These are phyloP conservation scores for Pachysolen tannophilus DNA, from an alignment of 805 yeast genomes.

Conservation along the genomic window DNA sequence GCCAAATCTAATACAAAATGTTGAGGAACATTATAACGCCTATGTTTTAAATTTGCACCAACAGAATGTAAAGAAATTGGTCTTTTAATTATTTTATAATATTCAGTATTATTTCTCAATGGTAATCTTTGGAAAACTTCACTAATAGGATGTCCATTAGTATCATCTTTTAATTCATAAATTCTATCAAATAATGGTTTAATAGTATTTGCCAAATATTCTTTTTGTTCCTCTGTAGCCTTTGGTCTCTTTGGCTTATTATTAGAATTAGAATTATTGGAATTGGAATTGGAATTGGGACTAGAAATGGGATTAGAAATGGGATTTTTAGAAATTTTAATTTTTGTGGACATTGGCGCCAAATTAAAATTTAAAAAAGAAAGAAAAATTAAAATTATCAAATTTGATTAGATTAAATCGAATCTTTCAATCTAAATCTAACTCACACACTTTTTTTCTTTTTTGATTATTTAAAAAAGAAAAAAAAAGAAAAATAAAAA, in stretches of 20 bases:
- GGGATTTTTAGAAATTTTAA: too few species aligned
- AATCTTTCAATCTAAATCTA: too few species aligned
- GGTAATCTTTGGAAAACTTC: slow-evolving; percentile 64
- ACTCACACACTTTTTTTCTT: too few species aligned
- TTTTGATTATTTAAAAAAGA: too few species aligned
- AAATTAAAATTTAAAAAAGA: too few species aligned
- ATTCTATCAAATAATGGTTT: slow-evolving; percentile 8
- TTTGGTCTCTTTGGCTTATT: slow-evolving; percentile 7
- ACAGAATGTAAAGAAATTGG: slow-evolving; percentile 82
- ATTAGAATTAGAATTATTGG: too few species aligned
- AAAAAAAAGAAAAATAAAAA: too few species aligned
- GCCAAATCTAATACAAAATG: slow-evolving; percentile 71
- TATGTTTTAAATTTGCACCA: slow-evolving; percentile 46
- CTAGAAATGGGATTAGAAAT: too few species aligned
- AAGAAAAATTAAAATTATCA: too few species aligned
- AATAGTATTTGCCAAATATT: slow-evolving; percentile 8
- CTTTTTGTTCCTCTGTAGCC: neutral
- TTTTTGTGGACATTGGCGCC: too few species aligned
- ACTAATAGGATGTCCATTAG: slow-evolving; percentile 19
- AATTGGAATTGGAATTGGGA: too few species aligned
- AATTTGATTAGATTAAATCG: too few species aligned
- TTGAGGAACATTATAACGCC: slow-evolving; percentile 50
- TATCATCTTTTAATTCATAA: slow-evolving; percentile 18
- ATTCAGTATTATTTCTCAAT: slow-evolving; percentile 62
- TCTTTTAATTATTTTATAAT: slow-evolving; percentile 65